Conservation (phyloP, 441 rosid species). For the Euphorbia corollata region DNA sequence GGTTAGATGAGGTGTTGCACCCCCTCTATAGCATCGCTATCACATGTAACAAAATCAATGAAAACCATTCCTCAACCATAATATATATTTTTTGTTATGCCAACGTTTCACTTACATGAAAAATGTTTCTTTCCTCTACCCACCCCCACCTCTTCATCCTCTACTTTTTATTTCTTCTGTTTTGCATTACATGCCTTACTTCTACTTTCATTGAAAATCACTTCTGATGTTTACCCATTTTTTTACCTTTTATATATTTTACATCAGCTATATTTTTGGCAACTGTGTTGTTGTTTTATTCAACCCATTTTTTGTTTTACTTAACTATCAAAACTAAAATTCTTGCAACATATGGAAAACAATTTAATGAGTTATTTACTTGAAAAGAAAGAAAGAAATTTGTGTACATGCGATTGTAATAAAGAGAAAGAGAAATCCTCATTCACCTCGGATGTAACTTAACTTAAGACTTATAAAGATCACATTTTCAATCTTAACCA, state of each 20-base stretch:
- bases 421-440: too few relatives aligned
- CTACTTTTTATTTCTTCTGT: neutral
- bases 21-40: neutral
- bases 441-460: too few relatives aligned
- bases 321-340: neutral
- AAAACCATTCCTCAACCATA: conserved; percentile 24
- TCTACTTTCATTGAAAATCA: neutral
- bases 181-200: neutral
- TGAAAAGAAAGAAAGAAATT: too few relatives aligned
- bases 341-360: too few relatives aligned
- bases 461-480: too few relatives aligned
- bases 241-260: neutral
- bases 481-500: too few relatives aligned
- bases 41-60: conserved; percentile 1
- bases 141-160: neutral
- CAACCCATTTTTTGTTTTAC: neutral
- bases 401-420: too few relatives aligned
- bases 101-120: neutral
- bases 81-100: neutral
- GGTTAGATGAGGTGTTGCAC: conserved; percentile 20
- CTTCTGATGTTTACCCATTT: neutral
- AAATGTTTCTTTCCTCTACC: conserved; percentile 11
- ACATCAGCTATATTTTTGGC: too few relatives aligned
- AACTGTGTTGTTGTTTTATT: too few relatives aligned
- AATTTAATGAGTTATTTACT: too few relatives aligned